Percentiles rank a stretch among this genome's conserved stretches.
These are phyloP conservation scores for Isabelozyma heimii DNA, from an alignment of 805 yeast species.

Conservation along the genomic window DNA sequence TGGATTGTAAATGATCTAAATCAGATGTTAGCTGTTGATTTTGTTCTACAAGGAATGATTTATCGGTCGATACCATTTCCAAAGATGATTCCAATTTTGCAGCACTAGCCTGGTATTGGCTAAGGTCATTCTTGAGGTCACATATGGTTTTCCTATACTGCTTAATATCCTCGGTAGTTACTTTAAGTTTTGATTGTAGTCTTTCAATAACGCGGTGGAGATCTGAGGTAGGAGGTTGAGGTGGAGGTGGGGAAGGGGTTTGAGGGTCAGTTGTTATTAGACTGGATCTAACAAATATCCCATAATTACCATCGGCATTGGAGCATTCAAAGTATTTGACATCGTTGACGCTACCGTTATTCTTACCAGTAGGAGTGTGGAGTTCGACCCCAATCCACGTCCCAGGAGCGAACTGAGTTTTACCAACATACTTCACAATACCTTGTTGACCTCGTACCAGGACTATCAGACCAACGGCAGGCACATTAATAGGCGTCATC, in stretches of 20 bases:
- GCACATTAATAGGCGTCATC: not conserved
- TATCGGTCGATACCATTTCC: constrained; percentile 41
- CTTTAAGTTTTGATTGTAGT: constrained; percentile 46
- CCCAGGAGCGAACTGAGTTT: constrained; percentile 59
- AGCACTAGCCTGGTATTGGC: not conserved
- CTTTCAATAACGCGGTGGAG: constrained; percentile 20
- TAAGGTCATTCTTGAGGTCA: constrained; percentile 10
- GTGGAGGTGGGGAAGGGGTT: constrained; percentile 8
- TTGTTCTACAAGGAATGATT: constrained; percentile 38
- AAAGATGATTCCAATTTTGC: constrained; percentile 16
- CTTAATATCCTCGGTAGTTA: constrained; percentile 22
- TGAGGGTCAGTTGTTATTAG: constrained; percentile 13
- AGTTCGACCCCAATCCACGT: constrained; percentile 52
- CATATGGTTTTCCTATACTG: constrained; percentile 15
- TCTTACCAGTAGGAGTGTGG: constrained; percentile 40
- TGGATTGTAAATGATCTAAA: constrained; percentile 18
- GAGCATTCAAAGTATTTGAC: constrained; percentile 40
- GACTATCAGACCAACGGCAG: constrained; percentile 27
- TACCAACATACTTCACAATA: constrained; percentile 48
- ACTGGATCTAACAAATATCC: constrained; percentile 49
- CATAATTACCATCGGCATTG: constrained; percentile 28
- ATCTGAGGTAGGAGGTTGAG: constrained; percentile 12
- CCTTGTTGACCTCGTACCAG: constrained; percentile 42
- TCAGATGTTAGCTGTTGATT: constrained; percentile 25
- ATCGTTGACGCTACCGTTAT: constrained; percentile 48